phyloP scores from a whole-genome alignment of 805 yeast species.

The Candida wancherniae region DNA sequence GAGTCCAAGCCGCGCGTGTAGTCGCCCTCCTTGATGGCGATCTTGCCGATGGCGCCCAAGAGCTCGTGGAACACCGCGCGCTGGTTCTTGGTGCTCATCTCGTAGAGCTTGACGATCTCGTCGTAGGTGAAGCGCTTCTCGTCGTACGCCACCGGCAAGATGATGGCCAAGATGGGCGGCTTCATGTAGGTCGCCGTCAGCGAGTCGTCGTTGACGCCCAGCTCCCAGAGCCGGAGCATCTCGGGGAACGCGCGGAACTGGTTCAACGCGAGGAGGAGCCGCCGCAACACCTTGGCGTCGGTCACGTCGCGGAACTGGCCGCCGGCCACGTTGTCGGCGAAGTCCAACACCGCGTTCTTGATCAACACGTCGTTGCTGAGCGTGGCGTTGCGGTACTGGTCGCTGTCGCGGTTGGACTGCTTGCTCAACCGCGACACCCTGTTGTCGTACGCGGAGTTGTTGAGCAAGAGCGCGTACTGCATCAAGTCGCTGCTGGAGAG shows the following conservation, averaged over 20 bases:
- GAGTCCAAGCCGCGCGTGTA: slow-evolving; percentile 60
- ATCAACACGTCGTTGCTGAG: slow-evolving; percentile 25
- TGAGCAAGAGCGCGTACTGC: slow-evolving; percentile 13
- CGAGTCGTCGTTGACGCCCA: slow-evolving; percentile 45
- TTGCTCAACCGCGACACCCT: slow-evolving; percentile 32
- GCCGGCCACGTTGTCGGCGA: slow-evolving; percentile 25
- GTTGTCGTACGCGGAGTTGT: slow-evolving; percentile 21
- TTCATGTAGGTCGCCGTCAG: slow-evolving; percentile 47
- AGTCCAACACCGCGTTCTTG: slow-evolving; percentile 29
- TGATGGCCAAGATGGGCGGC: slow-evolving; percentile 63
- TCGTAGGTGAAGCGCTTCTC: slow-evolving; percentile 56
- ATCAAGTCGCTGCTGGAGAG: slow-evolving; percentile 10
- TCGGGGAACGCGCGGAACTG: slow-evolving; percentile 45
- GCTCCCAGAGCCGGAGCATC: slow-evolving; percentile 67
- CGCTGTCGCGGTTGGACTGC: slow-evolving; percentile 34
- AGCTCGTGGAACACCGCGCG: slow-evolving; percentile 39
- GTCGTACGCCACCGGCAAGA: slow-evolving; percentile 62
- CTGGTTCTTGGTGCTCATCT: slow-evolving; percentile 32
- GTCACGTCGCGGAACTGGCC: slow-evolving; percentile 28
- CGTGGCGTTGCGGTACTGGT: slow-evolving; percentile 22
- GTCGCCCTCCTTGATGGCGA: slow-evolving; percentile 61
- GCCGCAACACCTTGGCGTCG: slow-evolving; percentile 20
- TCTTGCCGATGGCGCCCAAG: slow-evolving; percentile 68
- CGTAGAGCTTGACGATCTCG: slow-evolving; percentile 55
- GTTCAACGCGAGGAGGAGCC: slow-evolving; percentile 30